Base-by-base conservation (phyloP, 176 grass and related monocot species). In the Cymbopogon citratus region DNA sequence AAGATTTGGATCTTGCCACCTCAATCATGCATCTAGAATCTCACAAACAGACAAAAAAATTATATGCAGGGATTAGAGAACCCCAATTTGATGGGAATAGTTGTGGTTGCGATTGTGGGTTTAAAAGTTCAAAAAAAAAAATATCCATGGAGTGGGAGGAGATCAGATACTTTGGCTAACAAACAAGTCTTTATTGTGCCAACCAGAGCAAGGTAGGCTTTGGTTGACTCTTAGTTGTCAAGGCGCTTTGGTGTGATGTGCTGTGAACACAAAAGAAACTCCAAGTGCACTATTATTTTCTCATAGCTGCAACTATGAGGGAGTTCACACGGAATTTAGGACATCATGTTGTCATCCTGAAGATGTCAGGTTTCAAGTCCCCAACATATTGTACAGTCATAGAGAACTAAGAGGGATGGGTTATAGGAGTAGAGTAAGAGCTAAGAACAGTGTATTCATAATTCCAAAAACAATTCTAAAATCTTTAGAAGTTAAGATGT, bases 131-230 rank as follows among this genome's bases (percentile, higher is more conserved):
- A n/a, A n/a, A n/a, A n/a, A n/a, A n/a, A 57, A 4, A 81, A 85
- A 82, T 82, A 85, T 65, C 27, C 0, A 24, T 52, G 21, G 12
- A 51, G 77, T 68, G 61, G 19, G 11, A 64, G 25, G 14, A 66
- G 66, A 82, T 68, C 28, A 71, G 73, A 89, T 82, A 79, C 66
- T 73, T 66, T 73, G 9, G 83, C 60, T 72, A 66, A 38, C 56
- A 73, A 86, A 78, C 11, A 73, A 82, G 65, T 28, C 52, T 81
- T 43, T 43, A 23, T 35, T 80, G 44, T 86, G 71, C 66, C 79
- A 86, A 86, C 31, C 59, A 74, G 60, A 63, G 73, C 74, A 86
- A 82, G 74, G 88, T 31, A 48, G 79, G 86, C 68, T 54, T 39
- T 51, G 45, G 33, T 59, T 83, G 80, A 88, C 74, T 88, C 43